Conservation (phyloP, 352 stramenopile species). For the Globisporangium orthogonon region DNA sequence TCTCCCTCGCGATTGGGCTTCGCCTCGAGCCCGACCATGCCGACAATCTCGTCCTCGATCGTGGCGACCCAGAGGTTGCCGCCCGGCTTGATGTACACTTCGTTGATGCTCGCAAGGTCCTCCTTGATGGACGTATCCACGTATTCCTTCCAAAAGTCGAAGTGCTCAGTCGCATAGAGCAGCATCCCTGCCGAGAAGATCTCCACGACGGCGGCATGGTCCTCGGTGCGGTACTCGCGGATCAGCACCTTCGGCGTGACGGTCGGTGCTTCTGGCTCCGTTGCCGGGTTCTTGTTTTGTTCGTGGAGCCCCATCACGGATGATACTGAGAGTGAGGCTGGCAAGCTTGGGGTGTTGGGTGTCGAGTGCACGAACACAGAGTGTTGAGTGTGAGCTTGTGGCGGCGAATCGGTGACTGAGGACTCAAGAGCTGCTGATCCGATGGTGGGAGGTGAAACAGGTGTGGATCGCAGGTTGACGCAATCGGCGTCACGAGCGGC, state of each 20-base stretch:
- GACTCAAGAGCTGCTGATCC: not conserved
- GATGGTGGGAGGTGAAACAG: not conserved
- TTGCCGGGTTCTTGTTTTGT: not conserved
- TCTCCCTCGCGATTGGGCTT: conserved; percentile 17
- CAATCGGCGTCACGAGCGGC: too few relatives aligned
- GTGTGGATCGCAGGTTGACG: too few relatives aligned
- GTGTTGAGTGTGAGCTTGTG: not conserved
- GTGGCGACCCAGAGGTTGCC: conserved; percentile 41
- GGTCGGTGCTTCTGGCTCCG: too few relatives aligned
- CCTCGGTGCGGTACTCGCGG: conserved; percentile 14
- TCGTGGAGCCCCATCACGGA: not conserved
- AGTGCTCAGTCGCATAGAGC: not conserved
- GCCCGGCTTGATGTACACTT: conserved; percentile 21
- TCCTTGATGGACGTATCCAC: conserved; percentile 16
- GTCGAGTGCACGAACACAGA: not conserved
- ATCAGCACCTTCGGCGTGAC: conserved; percentile 1
- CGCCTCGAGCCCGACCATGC: conserved; percentile 14
- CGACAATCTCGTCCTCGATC: conserved; percentile 8
- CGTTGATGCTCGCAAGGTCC: conserved; percentile 27
- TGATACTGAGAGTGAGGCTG: not conserved
- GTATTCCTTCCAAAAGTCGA: conserved; percentile 10
- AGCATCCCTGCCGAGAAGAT: conserved; percentile 11
- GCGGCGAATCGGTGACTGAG: not conserved
- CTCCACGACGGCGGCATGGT: conserved; percentile 17
- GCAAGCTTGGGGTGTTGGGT: too few relatives aligned